phyloP scores from a whole-genome alignment of 441 rosid species.

The Manihot esculenta region DNA sequence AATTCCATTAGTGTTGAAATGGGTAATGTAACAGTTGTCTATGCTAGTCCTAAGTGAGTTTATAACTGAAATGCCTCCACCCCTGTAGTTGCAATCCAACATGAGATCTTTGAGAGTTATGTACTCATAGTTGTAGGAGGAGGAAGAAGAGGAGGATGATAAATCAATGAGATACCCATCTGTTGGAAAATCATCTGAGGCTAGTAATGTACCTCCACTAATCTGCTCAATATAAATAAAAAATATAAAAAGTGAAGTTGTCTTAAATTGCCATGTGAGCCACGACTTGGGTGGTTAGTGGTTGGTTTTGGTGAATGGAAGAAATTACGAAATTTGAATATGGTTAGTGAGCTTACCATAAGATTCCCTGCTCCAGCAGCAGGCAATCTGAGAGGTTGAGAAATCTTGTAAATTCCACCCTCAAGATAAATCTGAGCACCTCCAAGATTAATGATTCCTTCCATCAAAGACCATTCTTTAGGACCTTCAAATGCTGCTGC shows the following conservation, averaged over 20 bases:
- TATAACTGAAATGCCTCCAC: conserved; percentile 72
- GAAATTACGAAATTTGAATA: no score
- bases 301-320: no score
- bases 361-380: conserved; percentile 69
- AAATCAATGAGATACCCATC: conserved; percentile 71
- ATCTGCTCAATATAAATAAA: conserved; percentile 54
- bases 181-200: conserved; percentile 66
- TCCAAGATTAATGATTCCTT: conserved; percentile 72
- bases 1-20: conserved; percentile 66
- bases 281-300: no score
- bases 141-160: conserved; percentile 34
- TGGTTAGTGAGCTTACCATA: conserved; percentile 35
- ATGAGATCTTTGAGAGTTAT: conserved; percentile 69
- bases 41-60: conserved; percentile 76
- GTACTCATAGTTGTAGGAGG: conserved; percentile 64
- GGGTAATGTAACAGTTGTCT: conserved; percentile 81
- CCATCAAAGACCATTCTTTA: conserved; percentile 45
- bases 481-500: conserved; percentile 59
- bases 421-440: conserved; percentile 70
- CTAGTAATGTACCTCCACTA: conserved; percentile 71
- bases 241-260: no score
- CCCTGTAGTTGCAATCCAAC: conserved; percentile 73
- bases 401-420: conserved; percentile 75
- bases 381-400: conserved; percentile 68
- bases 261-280: no score